Evolutionary conservation across 768 basidiomycete species (phyloP), one percentile per base, ranked within the genome.

Genomic region (Termitomyces eurrhizus): DNA sequence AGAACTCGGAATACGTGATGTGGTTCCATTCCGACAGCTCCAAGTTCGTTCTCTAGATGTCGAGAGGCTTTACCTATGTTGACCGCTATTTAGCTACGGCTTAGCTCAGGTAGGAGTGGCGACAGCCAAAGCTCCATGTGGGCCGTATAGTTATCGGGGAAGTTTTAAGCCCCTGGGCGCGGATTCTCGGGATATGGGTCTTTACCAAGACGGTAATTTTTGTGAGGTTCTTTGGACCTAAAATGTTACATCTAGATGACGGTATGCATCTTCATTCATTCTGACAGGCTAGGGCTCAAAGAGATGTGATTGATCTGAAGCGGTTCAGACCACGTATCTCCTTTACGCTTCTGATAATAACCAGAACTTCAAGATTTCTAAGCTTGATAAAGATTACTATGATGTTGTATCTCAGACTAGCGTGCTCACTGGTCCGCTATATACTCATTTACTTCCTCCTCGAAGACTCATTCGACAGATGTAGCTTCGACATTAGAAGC

Each of bases 21-120:
- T 87, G 85, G 85, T 87, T 87, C 75, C 85, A 87, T 69, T 84
- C 83, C 9, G 85, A 87, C 65, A 77, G 75, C 26, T 83, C 82
- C 62, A 80, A 84, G 84, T 85, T 62, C 46, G 74, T 69, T 66
- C 7, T 14, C 11, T 33, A 11, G 33, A 13, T 39, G 11, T 18
- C 32, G n/a, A 32, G 24, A 29, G n/a, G n/a, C 12, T 24, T 3
- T 41, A 4, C 29, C 41, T 24, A 56, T 45, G 18, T 64, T 50
- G 8, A 32, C 35, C 4, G 2, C 35, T 54, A 5, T 44, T 13
- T 55, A 87, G 85, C 69, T 87, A 87, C 65, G 83, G 84, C 36
- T 82, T 81, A n/a, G 85, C 85, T 6, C 73, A 79, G 75, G 85
- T 86, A 37, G 85, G 85, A 13, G 83, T 86, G 1, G 85, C 85